Base-by-base conservation (phyloP, 352 stramenopile species). In the Globisporangium okanoganense region DNA sequence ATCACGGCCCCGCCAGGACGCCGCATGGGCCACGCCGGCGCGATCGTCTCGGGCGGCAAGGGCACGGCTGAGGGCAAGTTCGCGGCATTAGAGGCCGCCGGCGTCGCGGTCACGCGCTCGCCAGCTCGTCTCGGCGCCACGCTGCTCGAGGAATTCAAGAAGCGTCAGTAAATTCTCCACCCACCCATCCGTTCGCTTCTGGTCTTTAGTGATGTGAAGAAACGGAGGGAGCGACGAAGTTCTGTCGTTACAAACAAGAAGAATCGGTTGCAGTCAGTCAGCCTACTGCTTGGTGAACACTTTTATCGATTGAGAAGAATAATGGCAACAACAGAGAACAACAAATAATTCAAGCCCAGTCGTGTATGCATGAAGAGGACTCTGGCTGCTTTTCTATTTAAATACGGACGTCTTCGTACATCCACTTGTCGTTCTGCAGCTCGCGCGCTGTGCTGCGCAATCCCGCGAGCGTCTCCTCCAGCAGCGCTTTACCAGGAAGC, bases 31-130 rank as follows among this genome's bases (percentile, higher is more conserved):
- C 98, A 99, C 78, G 98, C 98, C 59, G 98, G 98, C 47, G 98
- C 98, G 65, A 99, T 99, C 69, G 97, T 99, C 63, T 97, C 94
- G 56, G 97, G 97, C 55, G 98, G 97, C 68, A 99, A 99, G 79
- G 98, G 97, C 64, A 98, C 94, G 56, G 98, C 97, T 51, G 85
- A 94, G 45, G 95, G 95, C 64, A 99, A 99, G 86, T 99, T 99
- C 73, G 91, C 76, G 22, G 97, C 97, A 31, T 75, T 99, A 55
- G 89, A 99, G 74, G 83, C 71, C 43, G 97, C 96, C 47, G 97
- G 97, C 47, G 95, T 99, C 61, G 78, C 97, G 54, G 91, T 99
- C 62, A 98, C 96, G 54, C 82, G 96, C 73, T 99, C 93, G 65
- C 98, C 98, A 45, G 96, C 97, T 47, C 88, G 97, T 75, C 82